phyloP scores from a whole-genome alignment of 495 filamentous ascomycete genomes.

The Penicillium fimorum region DNA sequence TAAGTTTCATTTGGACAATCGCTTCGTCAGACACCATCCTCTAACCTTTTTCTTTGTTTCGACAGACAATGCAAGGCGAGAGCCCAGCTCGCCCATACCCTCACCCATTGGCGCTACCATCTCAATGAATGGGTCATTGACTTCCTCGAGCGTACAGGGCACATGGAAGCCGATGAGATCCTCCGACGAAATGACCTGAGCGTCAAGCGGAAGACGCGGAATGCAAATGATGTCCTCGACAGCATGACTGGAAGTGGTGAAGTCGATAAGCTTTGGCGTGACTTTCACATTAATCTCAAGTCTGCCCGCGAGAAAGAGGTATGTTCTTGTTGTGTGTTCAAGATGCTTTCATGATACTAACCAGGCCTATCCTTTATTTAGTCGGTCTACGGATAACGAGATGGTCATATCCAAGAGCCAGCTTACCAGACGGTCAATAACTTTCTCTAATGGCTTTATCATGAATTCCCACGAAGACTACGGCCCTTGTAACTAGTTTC shows the following conservation, averaged over 20 bases:
- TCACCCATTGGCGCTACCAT: slow-evolving; percentile 73
- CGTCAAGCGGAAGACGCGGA: slow-evolving; percentile 49
- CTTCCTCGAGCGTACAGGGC: slow-evolving; percentile 55
- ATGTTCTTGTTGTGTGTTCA: slow-evolving; percentile 11
- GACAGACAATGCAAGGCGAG: slow-evolving; percentile 62
- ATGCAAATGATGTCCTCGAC: slow-evolving; percentile 57
- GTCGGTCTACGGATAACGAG: slow-evolving; percentile 7
- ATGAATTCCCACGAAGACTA: background rate
- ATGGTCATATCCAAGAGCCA: background rate
- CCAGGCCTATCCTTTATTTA: background rate
- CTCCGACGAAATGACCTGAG: slow-evolving; percentile 54
- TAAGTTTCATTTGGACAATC: slow-evolving; percentile 16
- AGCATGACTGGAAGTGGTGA: slow-evolving; percentile 54
- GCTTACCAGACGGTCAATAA: background rate
- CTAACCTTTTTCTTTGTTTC: slow-evolving; percentile 1
- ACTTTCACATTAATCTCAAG: slow-evolving; percentile 59
- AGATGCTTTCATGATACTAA: background rate
- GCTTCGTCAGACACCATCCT: background rate
- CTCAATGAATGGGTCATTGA: slow-evolving; percentile 69
- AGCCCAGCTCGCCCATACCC: slow-evolving; percentile 64
- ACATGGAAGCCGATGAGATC: slow-evolving; percentile 51
- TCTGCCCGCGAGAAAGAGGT: slow-evolving; percentile 50
- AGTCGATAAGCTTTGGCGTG: slow-evolving; percentile 55
- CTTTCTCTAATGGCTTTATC: background rate
- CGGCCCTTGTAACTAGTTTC: background rate